phyloP scores from a whole-genome alignment of 805 yeast species.

The Pichia heedii region DNA sequence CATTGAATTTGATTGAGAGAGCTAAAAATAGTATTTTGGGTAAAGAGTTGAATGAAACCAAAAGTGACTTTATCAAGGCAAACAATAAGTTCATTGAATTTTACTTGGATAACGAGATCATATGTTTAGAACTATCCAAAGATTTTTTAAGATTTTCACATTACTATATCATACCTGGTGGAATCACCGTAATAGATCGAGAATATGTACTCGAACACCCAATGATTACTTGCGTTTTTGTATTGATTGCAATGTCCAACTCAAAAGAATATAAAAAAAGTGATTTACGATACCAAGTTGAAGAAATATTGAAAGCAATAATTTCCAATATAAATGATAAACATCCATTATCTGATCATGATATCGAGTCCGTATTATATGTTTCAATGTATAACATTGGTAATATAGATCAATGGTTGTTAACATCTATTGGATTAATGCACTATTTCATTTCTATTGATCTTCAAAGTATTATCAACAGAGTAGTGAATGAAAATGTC shows the following conservation, averaged over 20 bases:
- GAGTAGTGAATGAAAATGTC: conserved; percentile 22
- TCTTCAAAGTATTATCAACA: conserved; percentile 32
- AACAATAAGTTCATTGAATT: conserved; percentile 39
- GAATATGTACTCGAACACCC: conserved; percentile 42
- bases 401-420: conserved; percentile 38
- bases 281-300: conserved; percentile 38
- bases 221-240: conserved; percentile 46
- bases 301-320: conserved; percentile 40
- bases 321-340: conserved; percentile 35
- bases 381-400: conserved; percentile 41
- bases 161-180: conserved; percentile 57
- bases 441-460: conserved; percentile 40
- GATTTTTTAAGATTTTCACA: conserved; percentile 45
- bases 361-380: conserved; percentile 50
- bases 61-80: conserved; percentile 27
- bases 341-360: conserved; percentile 45
- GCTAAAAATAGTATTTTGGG: conserved; percentile 22
- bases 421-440: conserved; percentile 44
- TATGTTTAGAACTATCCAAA: conserved; percentile 37
- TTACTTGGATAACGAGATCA: conserved; percentile 33
- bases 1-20: conserved; percentile 23
- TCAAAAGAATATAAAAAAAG: conserved; percentile 43
- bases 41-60: conserved; percentile 11
- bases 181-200: conserved; percentile 38
- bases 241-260: conserved; percentile 45